Evolutionary conservation across 2,329 filamentous ascomycete species (phyloP), one percentile per base, ranked within the genome.

Genomic region (Fusarium heterosporum): DNA sequence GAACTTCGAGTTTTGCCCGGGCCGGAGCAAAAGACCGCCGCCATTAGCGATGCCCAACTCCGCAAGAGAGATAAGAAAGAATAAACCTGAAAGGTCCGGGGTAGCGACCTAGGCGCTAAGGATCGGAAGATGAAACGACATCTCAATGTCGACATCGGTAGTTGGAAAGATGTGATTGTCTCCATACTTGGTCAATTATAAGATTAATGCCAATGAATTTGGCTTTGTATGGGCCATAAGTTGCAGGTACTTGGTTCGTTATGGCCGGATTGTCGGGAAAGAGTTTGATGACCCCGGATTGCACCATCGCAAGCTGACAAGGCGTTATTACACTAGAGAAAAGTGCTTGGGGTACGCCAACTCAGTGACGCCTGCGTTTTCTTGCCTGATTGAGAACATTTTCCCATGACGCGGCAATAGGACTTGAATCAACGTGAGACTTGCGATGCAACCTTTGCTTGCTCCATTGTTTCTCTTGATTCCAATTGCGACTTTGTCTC

Each of bases 221-320:
- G 43, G 25, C 25, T 40, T 42, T 10, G 28, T 6, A 17, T 25
- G 43, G 38, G 50, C 28, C 36, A 43, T 40, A 51, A 16, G 41
- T 51, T 32, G 39, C 32, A 47, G 39, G 32, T 30, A 25, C 47
- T 42, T 63, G 34, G 39, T 29, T 45, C 16, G 17, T 50, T 11
- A 55, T 29, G 36, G 48, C 54, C 55, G 56, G 53, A 61, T 66
- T 64, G 52, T 58, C 59, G 61, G 62, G 54, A 66, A 56, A 68
- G 51, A 57, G 55, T 64, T 72, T 60, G 53, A 59, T 49, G 51
- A 69, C 68, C 68, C 70, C 64, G 61, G 66, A 73, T 73, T 73
- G 71, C 72, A 73, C 70, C 72, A 73, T 73, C 45, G 50, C 30
- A 57, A 59, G 68, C 70, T 73, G 70, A 72, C 70, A 73, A 73